Base-by-base conservation (phyloP, 2,329 filamentous ascomycete genomes). In the Fusarium nematophilum region DNA sequence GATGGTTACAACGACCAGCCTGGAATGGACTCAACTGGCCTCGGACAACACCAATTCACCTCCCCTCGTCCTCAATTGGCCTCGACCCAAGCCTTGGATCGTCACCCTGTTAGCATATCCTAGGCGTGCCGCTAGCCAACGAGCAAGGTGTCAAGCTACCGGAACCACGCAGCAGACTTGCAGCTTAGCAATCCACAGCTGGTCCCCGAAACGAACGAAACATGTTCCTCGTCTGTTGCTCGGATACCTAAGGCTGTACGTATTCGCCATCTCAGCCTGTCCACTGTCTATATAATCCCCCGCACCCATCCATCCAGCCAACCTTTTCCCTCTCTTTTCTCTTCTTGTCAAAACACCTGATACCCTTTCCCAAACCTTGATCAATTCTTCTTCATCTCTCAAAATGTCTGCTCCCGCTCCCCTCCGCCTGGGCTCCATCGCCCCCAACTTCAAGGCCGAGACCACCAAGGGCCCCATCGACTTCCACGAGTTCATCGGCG, bases 361-460 rank as follows among this genome's bases (percentile, higher is more conserved):
- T 42, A 40, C 30, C 26, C 42, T 26, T 27, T 44, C 31, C 25
- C 26, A 42, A 56, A 18, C 23, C 21, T 15, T 36, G 15, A 4
- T 15, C 39, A 17, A 17, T 21, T 26, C 30, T 36, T 21, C 33
- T 39, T 29, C 36, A 33, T 33, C 27, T 45, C 14, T 37, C 11
- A 52, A 40, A 57, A 75, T 76, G 72, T 64, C 72, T 65, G 48
- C 66, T 62, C 50, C 73, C 57, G 66, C 72, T 59, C 67, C 72
- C 29, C 84, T 90, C 70, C 87, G 88, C 67, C 81, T 90, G 71
- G 88, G 88, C 76, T 81, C 80, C 65, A 77, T 80, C 52, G 91
- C 91, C 66, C 91, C 91, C 71, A 93, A 93, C 83, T 95, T 95
- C 84, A 79, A 90, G 79, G 91, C 90, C 71, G 87, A 93, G 65